Base-by-base conservation (phyloP, 345 rosid species). In the Carallia brachiata region DNA sequence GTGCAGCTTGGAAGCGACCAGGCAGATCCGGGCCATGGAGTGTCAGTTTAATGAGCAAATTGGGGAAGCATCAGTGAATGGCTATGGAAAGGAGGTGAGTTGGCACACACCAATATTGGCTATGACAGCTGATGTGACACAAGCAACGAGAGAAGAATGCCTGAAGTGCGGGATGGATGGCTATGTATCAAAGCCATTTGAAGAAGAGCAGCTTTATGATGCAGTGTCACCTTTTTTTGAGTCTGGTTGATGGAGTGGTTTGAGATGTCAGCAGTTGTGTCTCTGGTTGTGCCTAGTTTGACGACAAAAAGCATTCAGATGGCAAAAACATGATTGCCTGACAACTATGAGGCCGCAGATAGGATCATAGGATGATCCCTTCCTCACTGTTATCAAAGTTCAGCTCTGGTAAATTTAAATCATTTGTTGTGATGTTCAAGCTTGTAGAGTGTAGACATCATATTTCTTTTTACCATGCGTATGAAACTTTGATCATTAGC, bases 91-190 rank as follows among this genome's bases (percentile, higher is more conserved):
- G 64, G 80, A 73, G 62, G 73, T 72, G 63, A 62, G 68, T 60
- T 89, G 96, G 96, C 92, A 78, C 60, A 75, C 86, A 36, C 97
- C 97, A 2, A 88, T 93, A 80, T 71, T 93, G 80, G 96, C 96
- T 30, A 91, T 93, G 96, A 91, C 97, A 39, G 98, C 98, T 63
- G 98, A 93, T 70, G 96, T 91, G 64, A 89, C 82, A 75, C 96
- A 88, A 75, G 92, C 88, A 71, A 88, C 91, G 53, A 82, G 84
- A 40, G 96, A 91, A 73, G 75, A 84, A 70, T 91, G 96, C 74
- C 28, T 82, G 74, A 83, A 83, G 74, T 89, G 93, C 69, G 98
- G 97, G 70, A 93, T 93, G 96, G 93, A 93, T 80, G 94, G 81
- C 68, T 88, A 81, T 61, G 94, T 93, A 23, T 81, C 91, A 1